These are phyloP conservation scores for Dichotomopilus funicola DNA, from an alignment of 2,329 filamentous ascomycete species.

Conservation along the genomic window DNA sequence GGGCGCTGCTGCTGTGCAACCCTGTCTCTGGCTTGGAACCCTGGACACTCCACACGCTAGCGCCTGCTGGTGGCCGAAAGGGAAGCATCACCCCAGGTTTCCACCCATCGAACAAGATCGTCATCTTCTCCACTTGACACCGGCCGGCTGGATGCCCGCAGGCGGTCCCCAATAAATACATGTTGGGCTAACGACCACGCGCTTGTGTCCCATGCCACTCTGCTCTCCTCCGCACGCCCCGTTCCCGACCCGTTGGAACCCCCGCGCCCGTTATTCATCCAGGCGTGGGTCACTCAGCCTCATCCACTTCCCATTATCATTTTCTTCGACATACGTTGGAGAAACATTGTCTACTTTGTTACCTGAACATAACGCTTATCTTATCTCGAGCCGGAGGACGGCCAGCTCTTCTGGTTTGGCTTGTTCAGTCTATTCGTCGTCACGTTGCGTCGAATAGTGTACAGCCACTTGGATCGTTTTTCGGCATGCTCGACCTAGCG, in stretches of 20 bases:
- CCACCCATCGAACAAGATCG: slow-evolving; percentile 19
- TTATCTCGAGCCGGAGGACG: not conserved
- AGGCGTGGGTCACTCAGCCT: slow-evolving; percentile 5
- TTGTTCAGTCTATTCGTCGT: no score
- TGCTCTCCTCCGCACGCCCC: slow-evolving; percentile 7
- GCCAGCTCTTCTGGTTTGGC: not conserved
- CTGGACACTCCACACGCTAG: not conserved
- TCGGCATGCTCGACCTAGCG: slow-evolving; percentile 2
- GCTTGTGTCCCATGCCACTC: slow-evolving; percentile 12
- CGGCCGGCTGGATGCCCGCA: slow-evolving; percentile 19
- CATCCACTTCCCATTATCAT: not conserved
- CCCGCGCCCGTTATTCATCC: slow-evolving; percentile 10
- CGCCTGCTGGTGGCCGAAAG: slow-evolving; percentile 1
- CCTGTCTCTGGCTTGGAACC: slow-evolving; percentile 7
- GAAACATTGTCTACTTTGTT: not conserved
- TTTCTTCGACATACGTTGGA: not conserved
- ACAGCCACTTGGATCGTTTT: no score
- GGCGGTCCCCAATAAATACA: slow-evolving; percentile 18
- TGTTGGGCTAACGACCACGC: slow-evolving; percentile 7
- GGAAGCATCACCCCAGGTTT: slow-evolving; percentile 3
- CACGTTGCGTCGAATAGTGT: no score
- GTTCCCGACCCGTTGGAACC: slow-evolving; percentile 18
- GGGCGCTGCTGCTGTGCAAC: slow-evolving; percentile 10
- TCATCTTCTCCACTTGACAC: slow-evolving; percentile 22
- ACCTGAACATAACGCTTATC: not conserved